Conservation (phyloP, 148 eudicot genomes). For the Cornus florida region DNA sequence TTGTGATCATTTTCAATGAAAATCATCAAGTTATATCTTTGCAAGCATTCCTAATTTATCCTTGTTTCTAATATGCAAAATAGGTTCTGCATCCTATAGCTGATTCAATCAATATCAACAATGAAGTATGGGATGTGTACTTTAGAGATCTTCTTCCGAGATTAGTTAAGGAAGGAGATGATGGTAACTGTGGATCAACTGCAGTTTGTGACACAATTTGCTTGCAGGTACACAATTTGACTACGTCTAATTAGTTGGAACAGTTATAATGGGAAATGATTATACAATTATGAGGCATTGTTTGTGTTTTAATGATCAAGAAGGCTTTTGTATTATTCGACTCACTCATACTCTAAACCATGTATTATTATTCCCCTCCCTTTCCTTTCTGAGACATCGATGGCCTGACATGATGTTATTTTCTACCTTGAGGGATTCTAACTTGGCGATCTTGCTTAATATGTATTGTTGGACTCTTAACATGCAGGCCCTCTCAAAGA, state of each 20-base stretch:
- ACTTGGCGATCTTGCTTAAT: background rate
- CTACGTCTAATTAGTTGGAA: background rate
- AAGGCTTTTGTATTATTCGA: background rate
- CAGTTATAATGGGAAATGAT: background rate
- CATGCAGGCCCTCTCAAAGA: conserved; percentile 67
- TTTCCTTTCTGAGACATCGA: background rate
- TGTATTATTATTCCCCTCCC: background rate
- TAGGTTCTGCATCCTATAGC: conserved; percentile 79
- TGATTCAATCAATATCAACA: conserved; percentile 75
- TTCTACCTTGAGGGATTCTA: background rate
- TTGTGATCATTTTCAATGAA: background rate
- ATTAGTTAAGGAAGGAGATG: conserved; percentile 79
- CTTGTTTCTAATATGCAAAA: background rate
- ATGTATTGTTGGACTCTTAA: background rate
- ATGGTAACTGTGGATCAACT: conserved; percentile 82
- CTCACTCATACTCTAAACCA: background rate
- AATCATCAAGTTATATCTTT: background rate
- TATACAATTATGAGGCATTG: background rate
- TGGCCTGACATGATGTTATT: background rate
- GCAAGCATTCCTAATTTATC: background rate
- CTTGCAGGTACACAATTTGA: conserved; percentile 64
- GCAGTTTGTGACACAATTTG: conserved; percentile 81
- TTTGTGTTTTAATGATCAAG: background rate
- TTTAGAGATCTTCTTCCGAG: conserved; percentile 83
- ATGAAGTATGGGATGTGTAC: conserved; percentile 73